Conservation (phyloP, 495 filamentous ascomycete genomes). For the Aspergillus nidulans region DNA sequence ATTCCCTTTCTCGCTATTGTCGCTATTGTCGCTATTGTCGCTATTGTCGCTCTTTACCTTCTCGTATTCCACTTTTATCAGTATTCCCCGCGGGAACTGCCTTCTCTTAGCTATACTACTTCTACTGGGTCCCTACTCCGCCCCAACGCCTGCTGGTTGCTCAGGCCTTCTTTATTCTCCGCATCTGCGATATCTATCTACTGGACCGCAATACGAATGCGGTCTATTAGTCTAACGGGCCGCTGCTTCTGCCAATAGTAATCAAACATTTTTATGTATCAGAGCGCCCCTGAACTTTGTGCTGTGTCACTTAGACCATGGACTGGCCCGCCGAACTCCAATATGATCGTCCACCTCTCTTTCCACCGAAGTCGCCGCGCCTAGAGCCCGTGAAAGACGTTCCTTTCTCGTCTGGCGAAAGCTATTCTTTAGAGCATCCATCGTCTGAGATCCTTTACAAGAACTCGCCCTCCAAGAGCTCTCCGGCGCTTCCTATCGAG, state of each 20-base stretch:
- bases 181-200: too few species aligned
- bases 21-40: not conserved
- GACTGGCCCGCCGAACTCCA: conserved; percentile 1
- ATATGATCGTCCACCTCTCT: conserved; percentile 1
- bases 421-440: too few species aligned
- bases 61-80: not conserved
- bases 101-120: too few species aligned
- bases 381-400: too few species aligned
- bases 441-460: too few species aligned
- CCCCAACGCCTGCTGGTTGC: not conserved
- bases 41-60: not conserved
- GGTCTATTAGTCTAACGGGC: not conserved
- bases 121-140: too few species aligned
- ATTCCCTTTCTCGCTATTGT: not conserved
- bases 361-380: not conserved
- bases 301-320: conserved; percentile 10
- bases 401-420: too few species aligned
- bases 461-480: not conserved
- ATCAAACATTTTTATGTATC: conserved; percentile 6
- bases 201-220: not conserved
- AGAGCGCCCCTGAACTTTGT: not conserved
- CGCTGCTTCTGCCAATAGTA: not conserved
- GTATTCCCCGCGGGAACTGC: not conserved
- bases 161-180: conserved; percentile 7
- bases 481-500: conserved; percentile 4